Evolutionary conservation across 108 stramenopile genomes (phyloP).

Genomic region (Bacterosira constricta): DNA sequence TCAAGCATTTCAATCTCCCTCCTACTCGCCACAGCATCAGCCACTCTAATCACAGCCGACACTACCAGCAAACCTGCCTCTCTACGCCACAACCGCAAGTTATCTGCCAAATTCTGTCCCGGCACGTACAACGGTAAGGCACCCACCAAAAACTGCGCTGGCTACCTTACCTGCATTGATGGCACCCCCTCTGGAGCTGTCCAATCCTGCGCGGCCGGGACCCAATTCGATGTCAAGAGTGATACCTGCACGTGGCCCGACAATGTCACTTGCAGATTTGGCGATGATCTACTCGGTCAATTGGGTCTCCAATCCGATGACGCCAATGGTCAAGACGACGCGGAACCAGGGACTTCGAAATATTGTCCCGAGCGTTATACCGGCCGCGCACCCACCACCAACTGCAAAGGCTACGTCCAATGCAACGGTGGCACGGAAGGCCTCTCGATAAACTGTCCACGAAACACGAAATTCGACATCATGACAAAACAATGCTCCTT

Average conservation of each 20-base stretch:
- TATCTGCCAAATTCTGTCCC: conserved; percentile 3
- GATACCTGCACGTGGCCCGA: conserved; percentile 34
- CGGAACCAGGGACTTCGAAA: background rate
- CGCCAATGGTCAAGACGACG: background rate
- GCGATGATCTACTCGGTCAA: too few species aligned
- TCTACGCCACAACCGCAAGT: background rate
- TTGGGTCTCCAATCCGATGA: background rate
- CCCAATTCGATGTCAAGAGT: conserved; percentile 7
- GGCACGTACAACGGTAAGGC: conserved; percentile 2
- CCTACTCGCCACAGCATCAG: conserved; percentile 6
- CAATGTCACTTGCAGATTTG: background rate
- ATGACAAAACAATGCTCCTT: conserved; percentile 8
- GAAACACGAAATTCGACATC: background rate
- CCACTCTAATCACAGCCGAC: too few species aligned
- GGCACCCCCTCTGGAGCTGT: background rate
- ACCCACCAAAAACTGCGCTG: conserved; percentile 13
- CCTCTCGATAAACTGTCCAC: conserved; percentile 11
- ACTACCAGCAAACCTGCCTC: too few species aligned
- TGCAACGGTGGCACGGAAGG: conserved; percentile 10
- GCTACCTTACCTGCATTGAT: conserved; percentile 31
- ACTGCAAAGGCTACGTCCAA: conserved; percentile 16
- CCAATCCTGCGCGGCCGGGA: conserved; percentile 10
- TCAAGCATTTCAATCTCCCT: too few species aligned
- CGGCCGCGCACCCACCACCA: conserved; percentile 7
- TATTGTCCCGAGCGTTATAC: conserved; percentile 6